Conservation (phyloP, 129 eudicot species). For the Oenanthe sinensis region DNA sequence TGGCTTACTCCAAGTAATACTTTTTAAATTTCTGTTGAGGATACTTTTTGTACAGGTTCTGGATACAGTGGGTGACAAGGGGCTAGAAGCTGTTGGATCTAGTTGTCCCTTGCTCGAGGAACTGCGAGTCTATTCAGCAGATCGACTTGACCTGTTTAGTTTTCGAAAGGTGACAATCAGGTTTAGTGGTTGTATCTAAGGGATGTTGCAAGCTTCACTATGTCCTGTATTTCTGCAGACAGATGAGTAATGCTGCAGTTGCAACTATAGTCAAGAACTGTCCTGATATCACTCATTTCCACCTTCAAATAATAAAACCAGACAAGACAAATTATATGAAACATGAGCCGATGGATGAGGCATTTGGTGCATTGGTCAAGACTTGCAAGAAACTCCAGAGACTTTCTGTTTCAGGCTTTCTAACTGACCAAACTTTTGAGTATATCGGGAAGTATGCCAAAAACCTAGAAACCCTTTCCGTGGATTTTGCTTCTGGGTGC, state of each 20-base stretch:
- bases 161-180: constrained; percentile 49
- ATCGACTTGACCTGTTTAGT: constrained; percentile 44
- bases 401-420: constrained; percentile 62
- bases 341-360: constrained; percentile 72
- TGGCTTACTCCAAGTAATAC: background rate
- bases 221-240: constrained; percentile 77
- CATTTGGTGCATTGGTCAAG: constrained; percentile 71
- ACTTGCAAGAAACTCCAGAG: constrained; percentile 58
- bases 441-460: constrained; percentile 70
- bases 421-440: constrained; percentile 62
- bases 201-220: constrained; percentile 69
- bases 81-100: constrained; percentile 70
- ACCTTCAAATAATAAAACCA: constrained; percentile 78
- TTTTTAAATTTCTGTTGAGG: background rate
- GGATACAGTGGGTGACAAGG: constrained; percentile 71
- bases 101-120: constrained; percentile 74
- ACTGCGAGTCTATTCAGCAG: constrained; percentile 76
- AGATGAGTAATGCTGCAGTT: constrained; percentile 82
- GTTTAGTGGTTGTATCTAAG: constrained; percentile 62
- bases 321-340: constrained; percentile 61
- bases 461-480: constrained; percentile 70
- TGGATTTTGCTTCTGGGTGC: constrained; percentile 69
- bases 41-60: constrained; percentile 34
- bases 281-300: constrained; percentile 69
- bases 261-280: constrained; percentile 58